Evolutionary conservation across 1,139 yeast species (phyloP).

Genomic region (Magnusiomyces clavatus): DNA sequence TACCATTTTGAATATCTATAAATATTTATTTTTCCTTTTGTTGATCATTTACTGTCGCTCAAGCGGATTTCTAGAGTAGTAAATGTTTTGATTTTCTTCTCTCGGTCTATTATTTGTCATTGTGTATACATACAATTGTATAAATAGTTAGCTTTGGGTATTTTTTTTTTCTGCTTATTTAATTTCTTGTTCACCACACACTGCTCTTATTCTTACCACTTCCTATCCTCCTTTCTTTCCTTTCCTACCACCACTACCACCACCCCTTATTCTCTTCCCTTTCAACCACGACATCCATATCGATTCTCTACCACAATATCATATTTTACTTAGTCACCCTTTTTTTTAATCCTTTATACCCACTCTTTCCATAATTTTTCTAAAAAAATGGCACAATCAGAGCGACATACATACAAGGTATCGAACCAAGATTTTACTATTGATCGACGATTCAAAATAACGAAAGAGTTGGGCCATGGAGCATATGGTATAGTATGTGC

Average conservation of each 20-base stretch:
- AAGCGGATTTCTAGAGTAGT: no score
- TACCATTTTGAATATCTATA: no score
- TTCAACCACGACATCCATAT: neutral
- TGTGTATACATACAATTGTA: no score
- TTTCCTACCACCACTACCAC: neutral
- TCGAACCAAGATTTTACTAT: slow-evolving; percentile 9
- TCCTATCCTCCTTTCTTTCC: slow-evolving; percentile 1
- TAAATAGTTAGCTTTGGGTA: no score
- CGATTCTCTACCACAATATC: slow-evolving; percentile 4
- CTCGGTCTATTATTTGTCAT: no score
- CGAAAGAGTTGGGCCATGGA: slow-evolving; percentile 68
- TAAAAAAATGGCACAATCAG: slow-evolving; percentile 11
- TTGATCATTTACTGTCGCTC: no score
- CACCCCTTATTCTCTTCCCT: slow-evolving; percentile 3
- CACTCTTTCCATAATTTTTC: slow-evolving; percentile 10
- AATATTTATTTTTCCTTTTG: no score
- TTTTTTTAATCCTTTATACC: no score
- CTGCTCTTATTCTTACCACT: neutral
- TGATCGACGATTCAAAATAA: slow-evolving; percentile 12
- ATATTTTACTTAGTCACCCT: slow-evolving; percentile 3
- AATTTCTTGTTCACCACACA: neutral
- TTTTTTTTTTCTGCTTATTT: neutral
- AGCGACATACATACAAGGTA: slow-evolving; percentile 16
- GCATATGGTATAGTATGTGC: slow-evolving; percentile 96
- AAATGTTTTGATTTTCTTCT: no score